Evolutionary conservation across 176 grass and related monocot genomes (phyloP).

Genomic region (Melocanna baccifera): DNA sequence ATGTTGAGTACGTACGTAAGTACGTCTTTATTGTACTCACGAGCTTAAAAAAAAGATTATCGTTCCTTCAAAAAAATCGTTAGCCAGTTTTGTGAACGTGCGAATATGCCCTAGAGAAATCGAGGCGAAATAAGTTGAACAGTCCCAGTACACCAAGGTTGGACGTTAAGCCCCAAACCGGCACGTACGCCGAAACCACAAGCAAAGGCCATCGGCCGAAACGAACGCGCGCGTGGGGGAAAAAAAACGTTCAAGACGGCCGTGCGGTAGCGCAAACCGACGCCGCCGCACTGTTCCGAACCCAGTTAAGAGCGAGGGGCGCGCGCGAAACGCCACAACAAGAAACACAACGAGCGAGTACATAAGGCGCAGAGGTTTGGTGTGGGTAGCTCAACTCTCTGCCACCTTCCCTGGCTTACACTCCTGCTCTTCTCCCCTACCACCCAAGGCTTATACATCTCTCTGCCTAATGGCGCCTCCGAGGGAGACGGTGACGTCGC

Average conservation of each 20-base stretch:
- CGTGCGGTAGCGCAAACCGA: constrained; percentile 20
- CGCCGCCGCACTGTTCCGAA: not conserved
- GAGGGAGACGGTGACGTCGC: constrained; percentile 42
- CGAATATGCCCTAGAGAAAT: not conserved
- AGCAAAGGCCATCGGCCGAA: not conserved
- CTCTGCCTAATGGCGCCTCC: constrained; percentile 13
- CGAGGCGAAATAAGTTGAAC: not conserved
- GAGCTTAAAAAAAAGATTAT: too few species aligned
- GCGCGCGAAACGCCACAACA: not conserved
- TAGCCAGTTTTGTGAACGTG: not conserved
- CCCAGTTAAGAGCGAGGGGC: constrained; percentile 11
- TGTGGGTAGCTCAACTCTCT: constrained; percentile 70
- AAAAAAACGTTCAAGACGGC: constrained; percentile 21
- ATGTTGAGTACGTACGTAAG: too few species aligned
- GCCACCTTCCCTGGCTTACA: constrained; percentile 7
- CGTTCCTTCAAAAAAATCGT: too few species aligned
- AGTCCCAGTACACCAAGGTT: constrained; percentile 16
- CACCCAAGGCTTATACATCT: not conserved
- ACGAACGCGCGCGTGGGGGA: not conserved
- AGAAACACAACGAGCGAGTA: not conserved
- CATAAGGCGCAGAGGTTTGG: constrained; percentile 44
- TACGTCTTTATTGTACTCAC: too few species aligned
- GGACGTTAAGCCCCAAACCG: constrained; percentile 15
- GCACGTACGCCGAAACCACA: constrained; percentile 17
- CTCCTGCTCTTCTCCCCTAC: constrained; percentile 3